Percentiles rank a stretch among this genome's conserved stretches.
Evolutionary conservation across 163 green algal species (phyloP).

Genomic region (Picocystis sp.): DNA sequence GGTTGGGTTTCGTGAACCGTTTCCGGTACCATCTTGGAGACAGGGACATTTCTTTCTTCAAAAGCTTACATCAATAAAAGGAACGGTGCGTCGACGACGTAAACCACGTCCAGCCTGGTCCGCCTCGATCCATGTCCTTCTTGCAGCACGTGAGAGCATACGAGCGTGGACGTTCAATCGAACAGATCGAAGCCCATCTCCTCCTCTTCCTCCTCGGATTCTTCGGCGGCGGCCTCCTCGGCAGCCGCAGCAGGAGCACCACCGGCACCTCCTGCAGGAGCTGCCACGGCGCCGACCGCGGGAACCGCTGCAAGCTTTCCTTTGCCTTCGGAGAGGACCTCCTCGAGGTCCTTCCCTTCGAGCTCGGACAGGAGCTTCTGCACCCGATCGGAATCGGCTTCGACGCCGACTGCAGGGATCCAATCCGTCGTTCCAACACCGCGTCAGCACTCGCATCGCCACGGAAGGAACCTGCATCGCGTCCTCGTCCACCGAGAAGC

Average conservation of each 20-base stretch:
- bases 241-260: conserved; percentile 23
- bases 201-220: conserved; percentile 52
- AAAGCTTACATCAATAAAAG: no score
- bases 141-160: no score
- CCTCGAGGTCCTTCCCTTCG: conserved; percentile 64
- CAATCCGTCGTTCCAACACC: no score
- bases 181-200: conserved; percentile 41
- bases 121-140: no score
- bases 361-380: conserved; percentile 62
- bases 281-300: conserved; percentile 32
- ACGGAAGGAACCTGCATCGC: background rate
- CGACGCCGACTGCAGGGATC: conserved; percentile 52
- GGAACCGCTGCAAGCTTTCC: conserved; percentile 71
- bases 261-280: conserved; percentile 24
- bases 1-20: no score
- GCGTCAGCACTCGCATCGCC: no score
- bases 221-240: conserved; percentile 19
- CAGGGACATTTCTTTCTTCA: no score
- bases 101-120: no score
- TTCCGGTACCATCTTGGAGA: no score
- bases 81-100: no score
- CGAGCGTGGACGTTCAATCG: conserved; percentile 20
- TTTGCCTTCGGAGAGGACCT: conserved; percentile 36
- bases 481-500: background rate
- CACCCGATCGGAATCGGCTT: conserved; percentile 54